Evolutionary conservation across 2,329 filamentous ascomycete genomes (phyloP).

Genomic region (Davidsoniella virescens): DNA sequence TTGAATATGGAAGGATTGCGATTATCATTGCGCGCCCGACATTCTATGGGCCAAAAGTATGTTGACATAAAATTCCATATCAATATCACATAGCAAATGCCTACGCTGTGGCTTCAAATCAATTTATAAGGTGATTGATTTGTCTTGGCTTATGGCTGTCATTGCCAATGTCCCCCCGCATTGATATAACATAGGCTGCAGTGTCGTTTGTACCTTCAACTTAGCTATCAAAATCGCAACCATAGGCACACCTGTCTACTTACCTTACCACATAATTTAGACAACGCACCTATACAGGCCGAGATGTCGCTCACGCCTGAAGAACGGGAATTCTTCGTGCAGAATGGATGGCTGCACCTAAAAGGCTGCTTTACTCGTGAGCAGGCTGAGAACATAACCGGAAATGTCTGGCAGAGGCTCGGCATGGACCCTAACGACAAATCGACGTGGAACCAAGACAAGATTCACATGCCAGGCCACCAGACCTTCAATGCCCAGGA

Average conservation of each 20-base stretch:
- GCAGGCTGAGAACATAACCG: slow-evolving; percentile 21
- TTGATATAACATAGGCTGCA: slow-evolving; percentile 4
- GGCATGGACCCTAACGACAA: slow-evolving; percentile 48
- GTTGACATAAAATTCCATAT: neutral
- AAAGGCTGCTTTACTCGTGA: slow-evolving; percentile 23
- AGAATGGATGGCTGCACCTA: slow-evolving; percentile 23
- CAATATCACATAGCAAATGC: neutral
- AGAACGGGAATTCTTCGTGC: slow-evolving; percentile 26
- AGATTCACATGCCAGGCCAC: slow-evolving; percentile 49
- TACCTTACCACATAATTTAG: too few relatives aligned
- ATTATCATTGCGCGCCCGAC: neutral
- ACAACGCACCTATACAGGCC: too few relatives aligned
- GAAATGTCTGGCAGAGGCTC: slow-evolving; percentile 45
- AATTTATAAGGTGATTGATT: neutral
- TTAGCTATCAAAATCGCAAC: neutral
- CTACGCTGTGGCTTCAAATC: neutral
- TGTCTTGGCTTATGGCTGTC: neutral
- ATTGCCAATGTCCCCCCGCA: neutral
- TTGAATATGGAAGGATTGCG: too few relatives aligned
- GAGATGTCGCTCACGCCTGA: slow-evolving; percentile 19
- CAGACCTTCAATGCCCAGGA: slow-evolving; percentile 32
- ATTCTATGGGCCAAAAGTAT: slow-evolving; percentile 2
- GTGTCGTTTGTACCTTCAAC: neutral
- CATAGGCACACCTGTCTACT: neutral
- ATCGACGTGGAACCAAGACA: slow-evolving; percentile 45